Evolutionary conservation across 352 stramenopile species (phyloP).

Genomic region (Aphanomyces euteiches): DNA sequence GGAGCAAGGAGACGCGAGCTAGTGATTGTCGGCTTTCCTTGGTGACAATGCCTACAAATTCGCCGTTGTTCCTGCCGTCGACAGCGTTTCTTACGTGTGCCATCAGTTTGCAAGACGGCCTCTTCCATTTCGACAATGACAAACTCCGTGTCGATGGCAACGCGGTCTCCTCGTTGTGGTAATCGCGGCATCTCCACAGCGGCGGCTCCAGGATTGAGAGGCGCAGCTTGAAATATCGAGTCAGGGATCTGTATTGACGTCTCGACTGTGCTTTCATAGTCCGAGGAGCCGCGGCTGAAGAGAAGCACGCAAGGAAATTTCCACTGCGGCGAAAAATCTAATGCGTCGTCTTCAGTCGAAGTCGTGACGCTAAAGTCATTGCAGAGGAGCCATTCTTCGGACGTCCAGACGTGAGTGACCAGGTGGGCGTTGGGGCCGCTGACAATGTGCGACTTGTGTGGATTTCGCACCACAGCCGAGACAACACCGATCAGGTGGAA

Average conservation of each 20-base stretch:
- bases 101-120: constrained; percentile 27
- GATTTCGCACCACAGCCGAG: constrained; percentile 19
- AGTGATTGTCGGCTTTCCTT: constrained; percentile 73
- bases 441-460: neutral
- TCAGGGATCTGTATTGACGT: constrained; percentile 11
- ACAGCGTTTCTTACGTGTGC: constrained; percentile 37
- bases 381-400: constrained; percentile 59
- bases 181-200: constrained; percentile 33
- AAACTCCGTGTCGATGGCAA: constrained; percentile 86
- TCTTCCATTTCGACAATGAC: constrained; percentile 42
- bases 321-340: constrained; percentile 63
- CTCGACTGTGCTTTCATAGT: neutral
- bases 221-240: constrained; percentile 30
- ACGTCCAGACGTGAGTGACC: neutral
- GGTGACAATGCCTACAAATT: constrained; percentile 52
- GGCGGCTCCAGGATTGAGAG: constrained; percentile 18
- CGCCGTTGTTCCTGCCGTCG: constrained; percentile 32
- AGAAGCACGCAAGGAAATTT: constrained; percentile 63
- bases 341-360: constrained; percentile 53
- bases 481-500: constrained; percentile 13
- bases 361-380: constrained; percentile 76
- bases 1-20: constrained; percentile 78
- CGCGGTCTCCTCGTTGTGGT: constrained; percentile 52
- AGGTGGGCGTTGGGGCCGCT: constrained; percentile 24
- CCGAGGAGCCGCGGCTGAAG: constrained; percentile 26